Percentiles rank a stretch among this genome's conserved stretches.
Evolutionary conservation across 805 yeast species (phyloP).

Genomic region (Candida nonsorbophila): DNA sequence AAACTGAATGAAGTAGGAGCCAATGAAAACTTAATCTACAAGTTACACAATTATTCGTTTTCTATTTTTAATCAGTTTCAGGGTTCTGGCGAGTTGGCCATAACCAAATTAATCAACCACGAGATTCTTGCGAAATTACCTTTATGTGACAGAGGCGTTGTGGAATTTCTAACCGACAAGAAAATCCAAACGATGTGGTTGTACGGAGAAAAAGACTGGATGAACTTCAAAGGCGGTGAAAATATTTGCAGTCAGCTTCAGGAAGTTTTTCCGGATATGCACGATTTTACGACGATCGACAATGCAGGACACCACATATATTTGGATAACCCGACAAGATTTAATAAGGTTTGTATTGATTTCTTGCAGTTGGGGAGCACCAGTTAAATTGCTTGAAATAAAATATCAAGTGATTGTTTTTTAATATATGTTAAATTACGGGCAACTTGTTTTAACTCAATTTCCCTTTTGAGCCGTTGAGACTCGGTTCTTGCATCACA

Average conservation of each 20-base stretch:
- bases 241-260: slow-evolving; percentile 22
- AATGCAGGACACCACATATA: slow-evolving; percentile 41
- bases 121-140: slow-evolving; percentile 36
- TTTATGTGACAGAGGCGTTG: slow-evolving; percentile 34
- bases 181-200: slow-evolving; percentile 26
- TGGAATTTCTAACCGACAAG: slow-evolving; percentile 18
- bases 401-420: not conserved
- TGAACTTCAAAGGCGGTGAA: slow-evolving; percentile 35
- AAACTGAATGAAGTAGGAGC: slow-evolving; percentile 7
- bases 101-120: slow-evolving; percentile 34
- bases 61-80: slow-evolving; percentile 39
- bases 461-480: slow-evolving; percentile 18
- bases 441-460: slow-evolving; percentile 14
- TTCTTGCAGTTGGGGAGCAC: slow-evolving; percentile 14
- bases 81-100: slow-evolving; percentile 40
- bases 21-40: slow-evolving; percentile 18
- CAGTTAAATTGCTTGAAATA: not conserved
- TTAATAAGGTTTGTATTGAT: slow-evolving; percentile 18
- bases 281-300: slow-evolving; percentile 17
- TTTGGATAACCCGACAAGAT: slow-evolving; percentile 31
- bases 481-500: slow-evolving; percentile 39
- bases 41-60: slow-evolving; percentile 35
- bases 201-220: slow-evolving; percentile 42
- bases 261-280: slow-evolving; percentile 10
- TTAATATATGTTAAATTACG: not conserved